Percentiles rank a stretch among this genome's conserved stretches.
Evolutionary conservation across 2,329 filamentous ascomycete genomes (phyloP).

Genomic region (Pseudopyrenochaeta lycopersici): DNA sequence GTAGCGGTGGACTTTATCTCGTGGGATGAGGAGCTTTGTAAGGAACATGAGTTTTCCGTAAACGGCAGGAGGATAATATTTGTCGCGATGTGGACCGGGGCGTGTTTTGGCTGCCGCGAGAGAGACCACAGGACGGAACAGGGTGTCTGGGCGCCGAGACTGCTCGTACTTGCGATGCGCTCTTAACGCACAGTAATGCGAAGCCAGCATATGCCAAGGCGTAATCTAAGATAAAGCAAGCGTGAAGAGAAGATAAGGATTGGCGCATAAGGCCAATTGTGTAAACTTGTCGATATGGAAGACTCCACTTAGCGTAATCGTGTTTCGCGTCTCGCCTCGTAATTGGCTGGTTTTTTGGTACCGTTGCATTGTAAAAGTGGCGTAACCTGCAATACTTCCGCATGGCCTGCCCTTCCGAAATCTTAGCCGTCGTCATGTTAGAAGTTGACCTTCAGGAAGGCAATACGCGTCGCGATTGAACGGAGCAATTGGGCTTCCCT

Average conservation of each 20-base stretch:
- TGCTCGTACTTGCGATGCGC: constrained; percentile 15
- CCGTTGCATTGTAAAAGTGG: not conserved
- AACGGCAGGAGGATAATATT: constrained; percentile 10
- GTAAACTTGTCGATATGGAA: constrained; percentile 16
- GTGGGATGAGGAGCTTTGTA: constrained; percentile 8
- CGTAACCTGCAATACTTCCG: not conserved
- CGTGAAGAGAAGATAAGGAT: constrained; percentile 22
- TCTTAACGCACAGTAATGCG: constrained; percentile 16
- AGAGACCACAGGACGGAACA: constrained; percentile 6
- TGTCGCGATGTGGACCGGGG: constrained; percentile 2
- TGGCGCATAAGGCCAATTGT: constrained; percentile 6
- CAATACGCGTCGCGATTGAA: no score
- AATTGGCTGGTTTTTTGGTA: constrained; percentile 11
- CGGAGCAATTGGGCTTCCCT: no score
- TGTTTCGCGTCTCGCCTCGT: constrained; percentile 10
- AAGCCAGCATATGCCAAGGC: constrained; percentile 16
- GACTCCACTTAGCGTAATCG: constrained; percentile 15
- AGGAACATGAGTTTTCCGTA: constrained; percentile 5
- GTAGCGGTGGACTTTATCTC: constrained; percentile 11
- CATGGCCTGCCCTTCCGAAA: not conserved
- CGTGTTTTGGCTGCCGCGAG: constrained; percentile 11
- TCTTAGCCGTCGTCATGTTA: no score
- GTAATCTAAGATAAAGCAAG: constrained; percentile 33
- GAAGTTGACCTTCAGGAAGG: no score
- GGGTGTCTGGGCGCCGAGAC: constrained; percentile 34